A percentile compares a stretch with the other conserved stretches of the same genome.
Evolutionary conservation across 2,329 filamentous ascomycete genomes (phyloP).

Genomic region (Pseudogymnoascus sp.): DNA sequence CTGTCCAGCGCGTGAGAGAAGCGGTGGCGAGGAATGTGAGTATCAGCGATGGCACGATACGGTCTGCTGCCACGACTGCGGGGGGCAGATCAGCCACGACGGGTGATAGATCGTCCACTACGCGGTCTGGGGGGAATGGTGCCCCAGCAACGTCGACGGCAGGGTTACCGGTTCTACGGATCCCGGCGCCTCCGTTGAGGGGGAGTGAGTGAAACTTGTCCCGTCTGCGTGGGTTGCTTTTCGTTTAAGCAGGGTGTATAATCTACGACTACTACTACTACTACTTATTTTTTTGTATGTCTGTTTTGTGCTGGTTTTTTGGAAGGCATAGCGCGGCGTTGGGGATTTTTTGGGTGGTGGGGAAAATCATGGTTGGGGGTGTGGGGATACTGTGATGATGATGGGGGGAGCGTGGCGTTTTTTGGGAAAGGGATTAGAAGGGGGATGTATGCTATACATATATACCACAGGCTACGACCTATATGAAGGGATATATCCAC

Average conservation of each 20-base stretch:
- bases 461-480: background rate
- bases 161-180: background rate
- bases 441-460: background rate
- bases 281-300: background rate
- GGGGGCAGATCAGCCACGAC: background rate
- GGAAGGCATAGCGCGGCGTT: constrained; percentile 4
- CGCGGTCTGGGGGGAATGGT: background rate
- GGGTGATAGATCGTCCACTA: background rate
- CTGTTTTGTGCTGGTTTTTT: background rate
- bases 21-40: background rate
- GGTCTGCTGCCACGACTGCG: background rate
- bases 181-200: background rate
- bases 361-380: background rate
- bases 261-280: background rate
- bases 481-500: background rate
- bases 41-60: background rate
- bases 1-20: background rate
- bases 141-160: background rate
- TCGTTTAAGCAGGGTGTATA: background rate
- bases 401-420: background rate
- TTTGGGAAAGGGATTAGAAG: background rate
- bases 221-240: background rate
- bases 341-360: background rate
- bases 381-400: background rate
- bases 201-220: background rate